Percentiles rank a stretch among this genome's conserved stretches.
Evolutionary conservation across 768 basidiomycete species (phyloP).

Genomic region (Coprinopsis cinerea): DNA sequence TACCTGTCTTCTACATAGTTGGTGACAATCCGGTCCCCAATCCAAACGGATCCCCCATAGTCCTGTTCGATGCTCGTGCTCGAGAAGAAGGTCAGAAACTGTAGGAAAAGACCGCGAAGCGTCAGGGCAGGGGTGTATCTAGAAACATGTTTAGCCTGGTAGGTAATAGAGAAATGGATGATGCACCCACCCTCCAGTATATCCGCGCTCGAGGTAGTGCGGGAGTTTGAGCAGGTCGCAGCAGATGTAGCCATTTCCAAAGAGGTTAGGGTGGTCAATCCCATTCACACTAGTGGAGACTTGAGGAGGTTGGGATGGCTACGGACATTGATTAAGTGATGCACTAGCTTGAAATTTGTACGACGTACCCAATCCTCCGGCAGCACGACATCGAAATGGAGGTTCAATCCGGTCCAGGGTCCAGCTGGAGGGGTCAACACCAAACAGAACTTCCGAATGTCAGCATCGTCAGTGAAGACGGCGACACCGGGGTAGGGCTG

Average conservation of each 20-base stretch:
- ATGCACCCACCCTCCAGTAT: slow-evolving; percentile 29
- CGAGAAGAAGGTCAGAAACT: slow-evolving; percentile 40
- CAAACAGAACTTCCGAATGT: slow-evolving; percentile 36
- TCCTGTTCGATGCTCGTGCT: slow-evolving; percentile 34
- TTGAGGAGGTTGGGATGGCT: slow-evolving; percentile 33
- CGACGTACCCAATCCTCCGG: slow-evolving; percentile 33
- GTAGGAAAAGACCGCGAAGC: slow-evolving; percentile 39
- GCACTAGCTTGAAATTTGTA: not conserved
- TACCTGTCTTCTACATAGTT: slow-evolving; percentile 21
- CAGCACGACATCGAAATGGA: slow-evolving; percentile 36
- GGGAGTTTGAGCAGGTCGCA: slow-evolving; percentile 35
- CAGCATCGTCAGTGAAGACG: slow-evolving; percentile 35
- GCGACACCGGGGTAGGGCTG: slow-evolving; percentile 38
- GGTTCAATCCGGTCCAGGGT: slow-evolving; percentile 36
- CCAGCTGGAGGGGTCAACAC: slow-evolving; percentile 40
- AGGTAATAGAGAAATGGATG: not conserved
- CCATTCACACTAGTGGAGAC: slow-evolving; percentile 27
- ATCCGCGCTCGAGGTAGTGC: slow-evolving; percentile 21
- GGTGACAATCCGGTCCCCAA: slow-evolving; percentile 25
- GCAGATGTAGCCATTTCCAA: slow-evolving; percentile 33
- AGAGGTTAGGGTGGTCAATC: slow-evolving; percentile 38
- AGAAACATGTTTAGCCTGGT: not conserved
- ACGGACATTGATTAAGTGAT: slow-evolving; percentile 6
- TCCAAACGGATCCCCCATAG: slow-evolving; percentile 19
- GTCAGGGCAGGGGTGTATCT: slow-evolving; percentile 41